A percentile compares a stretch with the other conserved stretches of the same genome.
These are phyloP conservation scores for Elongisporangium undulatum DNA, from an alignment of 352 stramenopile species.

Conservation along the genomic window DNA sequence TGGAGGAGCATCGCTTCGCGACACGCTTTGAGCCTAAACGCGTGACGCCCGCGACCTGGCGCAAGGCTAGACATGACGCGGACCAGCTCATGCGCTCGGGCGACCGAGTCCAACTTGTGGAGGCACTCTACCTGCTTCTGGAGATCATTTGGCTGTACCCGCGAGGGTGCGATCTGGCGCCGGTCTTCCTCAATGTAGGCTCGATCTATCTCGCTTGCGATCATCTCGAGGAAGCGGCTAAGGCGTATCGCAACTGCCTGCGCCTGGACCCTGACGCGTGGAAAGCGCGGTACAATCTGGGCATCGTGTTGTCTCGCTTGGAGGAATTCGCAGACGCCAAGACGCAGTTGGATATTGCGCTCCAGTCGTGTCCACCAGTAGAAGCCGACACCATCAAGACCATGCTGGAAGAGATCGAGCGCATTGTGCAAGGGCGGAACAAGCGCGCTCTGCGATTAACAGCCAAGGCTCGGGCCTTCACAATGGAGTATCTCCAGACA, in stretches of 20 bases:
- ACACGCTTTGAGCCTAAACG: constrained; percentile 46
- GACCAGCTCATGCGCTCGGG: constrained; percentile 20
- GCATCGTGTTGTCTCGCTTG: constrained; percentile 33
- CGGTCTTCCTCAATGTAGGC: constrained; percentile 43
- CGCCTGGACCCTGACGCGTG: constrained; percentile 26
- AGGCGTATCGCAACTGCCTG: constrained; percentile 43
- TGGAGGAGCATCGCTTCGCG: constrained; percentile 48
- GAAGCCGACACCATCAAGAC: constrained; percentile 13
- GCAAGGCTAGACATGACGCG: constrained; percentile 17
- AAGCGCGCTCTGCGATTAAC: constrained; percentile 23
- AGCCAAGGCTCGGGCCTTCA: constrained; percentile 36
- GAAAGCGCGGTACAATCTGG: constrained; percentile 50
- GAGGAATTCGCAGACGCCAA: constrained; percentile 44
- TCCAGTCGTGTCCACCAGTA: constrained; percentile 12
- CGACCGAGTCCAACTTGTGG: constrained; percentile 26
- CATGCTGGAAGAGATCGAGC: constrained; percentile 47
- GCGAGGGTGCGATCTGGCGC: constrained; percentile 18
- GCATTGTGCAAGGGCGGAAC: constrained; percentile 28
- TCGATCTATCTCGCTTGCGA: constrained; percentile 53
- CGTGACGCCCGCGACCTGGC: constrained; percentile 42
- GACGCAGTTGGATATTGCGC: constrained; percentile 30
- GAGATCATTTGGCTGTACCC: constrained; percentile 47
- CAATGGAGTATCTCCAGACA: constrained; percentile 36
- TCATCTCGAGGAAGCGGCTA: constrained; percentile 43
- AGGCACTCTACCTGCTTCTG: constrained; percentile 53